Base-by-base conservation (phyloP, 495 filamentous ascomycete species). In the Acidiella bohemica region DNA sequence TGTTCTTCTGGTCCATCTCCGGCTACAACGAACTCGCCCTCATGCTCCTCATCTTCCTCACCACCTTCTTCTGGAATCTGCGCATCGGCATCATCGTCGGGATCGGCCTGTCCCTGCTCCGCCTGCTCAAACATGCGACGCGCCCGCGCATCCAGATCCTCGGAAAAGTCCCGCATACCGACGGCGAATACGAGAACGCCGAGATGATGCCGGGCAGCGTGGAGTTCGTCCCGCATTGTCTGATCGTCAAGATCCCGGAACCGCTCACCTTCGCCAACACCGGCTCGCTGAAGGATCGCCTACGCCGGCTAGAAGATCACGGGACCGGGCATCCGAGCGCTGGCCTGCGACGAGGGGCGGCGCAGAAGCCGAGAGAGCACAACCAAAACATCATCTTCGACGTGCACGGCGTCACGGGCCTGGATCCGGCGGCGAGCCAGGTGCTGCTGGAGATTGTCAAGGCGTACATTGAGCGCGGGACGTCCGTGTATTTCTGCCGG, bases 261-360 rank as follows among this genome's bases (percentile, higher is more conserved):
- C 88, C 88, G 0, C 66, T 97, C 28, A 96, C 92, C 0, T 97
- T 97, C 51, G 88, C 90, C 38, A 97, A 97, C 54, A 95, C 92
- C 1, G 92, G 92, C 14, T 82, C 90, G 39, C 65, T 97, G 16
- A 93, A 87, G 63, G 78, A 75, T 40, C 67, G 92, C 6, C 68
- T 97, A 4, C 67, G 81, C 12, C 66, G 92, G 10, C 62, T 97
- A 5, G 90, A 96, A 58, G 66, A 82, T 17, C 94, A 96, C 52
- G 90, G 90, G 10, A 83, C 84, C 0, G 81, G 83, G 0, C 92
- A 96, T 41, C 92, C 92, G 0, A 84, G 85, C 1, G 64, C 93
- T 12, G 88, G 90, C 4, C 68, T 82, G 5, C 66, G 90, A 22
- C 66, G 84, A 9, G 58, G 68, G 13, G 68, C 73, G 11, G n/a